A percentile compares a stretch with the other conserved stretches of the same genome.
Conservation (phyloP, 306 rosid species). For the Trifolium dubium region DNA sequence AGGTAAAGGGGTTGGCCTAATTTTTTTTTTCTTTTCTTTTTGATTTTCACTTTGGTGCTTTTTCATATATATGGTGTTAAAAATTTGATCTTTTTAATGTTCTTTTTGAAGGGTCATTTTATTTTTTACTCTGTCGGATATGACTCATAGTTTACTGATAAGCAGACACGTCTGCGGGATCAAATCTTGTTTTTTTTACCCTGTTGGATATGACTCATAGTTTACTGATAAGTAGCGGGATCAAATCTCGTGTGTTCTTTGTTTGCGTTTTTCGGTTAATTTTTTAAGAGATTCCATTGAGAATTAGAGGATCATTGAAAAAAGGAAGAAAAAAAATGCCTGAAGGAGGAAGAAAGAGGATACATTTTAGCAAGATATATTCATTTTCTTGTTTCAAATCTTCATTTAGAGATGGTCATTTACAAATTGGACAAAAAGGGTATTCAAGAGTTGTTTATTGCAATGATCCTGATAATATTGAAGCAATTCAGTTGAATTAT, state of each 20-base stretch:
- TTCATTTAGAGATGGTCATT: constrained; percentile 48
- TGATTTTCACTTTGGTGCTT: constrained; percentile 4
- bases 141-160: not conserved
- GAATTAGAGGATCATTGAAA: constrained; percentile 24
- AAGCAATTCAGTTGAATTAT: constrained; percentile 61
- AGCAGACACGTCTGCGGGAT: not conserved
- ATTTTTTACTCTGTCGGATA: constrained; percentile 36
- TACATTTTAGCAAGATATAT: constrained; percentile 73
- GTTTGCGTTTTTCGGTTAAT: not conserved
- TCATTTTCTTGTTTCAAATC: constrained; percentile 66
- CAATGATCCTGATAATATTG: constrained; percentile 63
- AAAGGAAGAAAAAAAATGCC: constrained; percentile 53
- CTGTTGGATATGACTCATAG: not conserved
- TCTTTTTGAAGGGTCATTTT: constrained; percentile 16
- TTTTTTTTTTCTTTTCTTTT: not conserved
- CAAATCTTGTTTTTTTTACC: constrained; percentile 34
- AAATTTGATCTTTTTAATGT: constrained; percentile 1
- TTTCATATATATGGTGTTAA: constrained; percentile 11
- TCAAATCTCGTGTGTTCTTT: not conserved
- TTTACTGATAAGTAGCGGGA: not conserved
- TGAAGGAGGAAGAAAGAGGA: constrained; percentile 52
- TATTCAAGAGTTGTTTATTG: constrained; percentile 75
- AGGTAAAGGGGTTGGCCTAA: constrained; percentile 53
- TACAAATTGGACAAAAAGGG: constrained; percentile 73
- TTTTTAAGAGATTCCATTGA: constrained; percentile 5